A percentile compares a stretch with the other conserved stretches of the same genome.
phyloP scores from a whole-genome alignment of 1,139 yeast species.

The Saccharomyces hybrid region DNA sequence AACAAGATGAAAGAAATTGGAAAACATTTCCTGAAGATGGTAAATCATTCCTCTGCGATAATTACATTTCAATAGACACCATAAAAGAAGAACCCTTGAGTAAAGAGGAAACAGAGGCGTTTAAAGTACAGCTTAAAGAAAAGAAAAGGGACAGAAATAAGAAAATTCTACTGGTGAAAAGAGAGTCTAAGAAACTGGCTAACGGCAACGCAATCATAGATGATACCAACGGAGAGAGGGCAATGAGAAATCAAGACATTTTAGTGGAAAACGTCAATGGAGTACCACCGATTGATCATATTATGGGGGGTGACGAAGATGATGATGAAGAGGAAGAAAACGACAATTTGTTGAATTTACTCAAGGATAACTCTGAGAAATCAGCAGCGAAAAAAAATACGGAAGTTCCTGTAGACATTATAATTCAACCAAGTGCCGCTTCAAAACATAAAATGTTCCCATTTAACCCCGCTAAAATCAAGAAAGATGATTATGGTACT shows the following conservation, averaged over 20 bases:
- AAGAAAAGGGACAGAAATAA: constrained; percentile 31
- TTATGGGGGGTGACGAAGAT: constrained; percentile 23
- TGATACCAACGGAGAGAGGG: background rate
- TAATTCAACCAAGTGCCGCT: constrained; percentile 47
- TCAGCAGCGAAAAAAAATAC: constrained; percentile 14
- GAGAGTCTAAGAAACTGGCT: constrained; percentile 7
- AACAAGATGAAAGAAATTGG: constrained; percentile 35
- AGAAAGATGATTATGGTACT: constrained; percentile 82
- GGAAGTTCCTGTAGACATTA: constrained; percentile 47
- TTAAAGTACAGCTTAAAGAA: constrained; percentile 39
- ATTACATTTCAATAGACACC: constrained; percentile 12
- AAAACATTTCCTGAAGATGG: constrained; percentile 31
- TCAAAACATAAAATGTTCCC: constrained; percentile 79
- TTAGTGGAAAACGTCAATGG: constrained; percentile 2
- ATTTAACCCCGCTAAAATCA: constrained; percentile 45
- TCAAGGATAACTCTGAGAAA: constrained; percentile 9
- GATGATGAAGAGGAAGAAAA: constrained; percentile 35
- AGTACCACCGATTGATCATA: constrained; percentile 3
- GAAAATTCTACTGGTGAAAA: constrained; percentile 19
- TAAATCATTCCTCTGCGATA: constrained; percentile 15
- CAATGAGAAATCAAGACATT: constrained; percentile 4
- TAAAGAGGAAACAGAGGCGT: constrained; percentile 44
- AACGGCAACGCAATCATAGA: constrained; percentile 1
- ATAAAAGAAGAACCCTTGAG: constrained; percentile 35
- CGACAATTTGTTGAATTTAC: constrained; percentile 16